phyloP scores from a whole-genome alignment of 2,329 filamentous ascomycete genomes.

The Elsinoe perseae region DNA sequence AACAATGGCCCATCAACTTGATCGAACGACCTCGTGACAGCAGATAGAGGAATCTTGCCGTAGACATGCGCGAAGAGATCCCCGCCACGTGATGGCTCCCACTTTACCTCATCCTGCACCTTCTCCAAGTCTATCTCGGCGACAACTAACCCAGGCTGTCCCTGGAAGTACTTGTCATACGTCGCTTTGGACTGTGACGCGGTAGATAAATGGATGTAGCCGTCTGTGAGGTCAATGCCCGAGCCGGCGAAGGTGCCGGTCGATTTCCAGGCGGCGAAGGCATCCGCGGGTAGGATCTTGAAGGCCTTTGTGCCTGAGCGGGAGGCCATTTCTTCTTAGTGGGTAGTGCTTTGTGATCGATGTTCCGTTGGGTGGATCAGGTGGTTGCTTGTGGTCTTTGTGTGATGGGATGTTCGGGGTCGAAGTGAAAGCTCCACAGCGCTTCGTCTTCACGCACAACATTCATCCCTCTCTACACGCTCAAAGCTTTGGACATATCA shows the following conservation, averaged over 20 bases:
- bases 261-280: conserved; percentile 14
- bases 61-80: conserved; percentile 19
- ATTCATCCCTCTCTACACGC: no score
- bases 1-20: neutral
- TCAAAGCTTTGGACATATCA: no score
- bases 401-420: neutral
- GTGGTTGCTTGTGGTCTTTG: neutral
- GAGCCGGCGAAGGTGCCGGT: conserved; percentile 17
- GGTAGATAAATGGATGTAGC: conserved; percentile 21
- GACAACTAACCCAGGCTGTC: conserved; percentile 14
- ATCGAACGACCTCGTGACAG: neutral
- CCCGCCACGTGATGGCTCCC: conserved; percentile 17
- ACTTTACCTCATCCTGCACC: conserved; percentile 18
- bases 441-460: no score
- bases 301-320: conserved; percentile 10
- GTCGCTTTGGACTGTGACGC: conserved; percentile 16
- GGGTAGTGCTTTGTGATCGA: neutral
- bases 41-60: conserved; percentile 2
- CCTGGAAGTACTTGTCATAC: conserved; percentile 18
- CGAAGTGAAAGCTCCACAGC: neutral
- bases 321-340: neutral
- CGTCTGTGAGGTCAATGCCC: conserved; percentile 19
- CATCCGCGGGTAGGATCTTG: conserved; percentile 19
- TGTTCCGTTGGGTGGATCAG: neutral
- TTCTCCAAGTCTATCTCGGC: conserved; percentile 18